Percentiles rank a stretch among this genome's conserved stretches.
Evolutionary conservation across 2,329 filamentous ascomycete genomes (phyloP).

Genomic region (Phialophora macrospora): DNA sequence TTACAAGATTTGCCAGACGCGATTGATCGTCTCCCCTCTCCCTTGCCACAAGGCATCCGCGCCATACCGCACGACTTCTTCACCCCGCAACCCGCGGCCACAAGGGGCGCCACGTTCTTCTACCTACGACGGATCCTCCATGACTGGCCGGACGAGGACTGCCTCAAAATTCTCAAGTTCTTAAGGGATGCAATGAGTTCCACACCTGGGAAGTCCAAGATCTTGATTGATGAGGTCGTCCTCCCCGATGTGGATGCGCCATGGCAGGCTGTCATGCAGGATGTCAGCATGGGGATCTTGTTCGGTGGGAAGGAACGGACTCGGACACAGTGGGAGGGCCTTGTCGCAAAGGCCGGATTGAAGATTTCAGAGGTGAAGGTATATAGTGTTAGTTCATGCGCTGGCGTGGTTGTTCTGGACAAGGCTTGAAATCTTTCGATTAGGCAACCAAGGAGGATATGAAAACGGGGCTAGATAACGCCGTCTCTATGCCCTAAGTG

Average conservation of each 20-base stretch:
- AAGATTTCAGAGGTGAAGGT: slow-evolving; percentile 15
- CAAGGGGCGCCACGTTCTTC: slow-evolving; percentile 41
- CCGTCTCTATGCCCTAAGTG: background rate
- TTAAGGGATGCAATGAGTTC: slow-evolving; percentile 44
- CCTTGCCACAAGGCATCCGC: slow-evolving; percentile 32
- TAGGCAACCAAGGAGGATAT: no score
- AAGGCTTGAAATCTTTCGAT: background rate
- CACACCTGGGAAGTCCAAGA: slow-evolving; percentile 43
- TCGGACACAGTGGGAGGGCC: slow-evolving; percentile 43
- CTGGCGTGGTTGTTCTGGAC: slow-evolving; percentile 24
- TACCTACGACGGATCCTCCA: slow-evolving; percentile 43
- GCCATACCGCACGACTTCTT: slow-evolving; percentile 44
- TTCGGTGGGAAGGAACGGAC: slow-evolving; percentile 47
- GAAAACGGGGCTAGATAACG: background rate
- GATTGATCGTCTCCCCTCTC: slow-evolving; percentile 40
- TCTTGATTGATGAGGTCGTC: slow-evolving; percentile 54
- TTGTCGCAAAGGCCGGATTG: slow-evolving; percentile 37
- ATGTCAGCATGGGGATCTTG: slow-evolving; percentile 48
- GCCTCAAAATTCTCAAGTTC: slow-evolving; percentile 44
- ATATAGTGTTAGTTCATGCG: slow-evolving; percentile 18
- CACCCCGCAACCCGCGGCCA: background rate
- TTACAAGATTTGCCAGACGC: slow-evolving; percentile 49
- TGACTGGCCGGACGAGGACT: slow-evolving; percentile 42
- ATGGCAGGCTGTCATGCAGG: slow-evolving; percentile 43
- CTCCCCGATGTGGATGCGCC: slow-evolving; percentile 45